These are phyloP conservation scores for Kodamaea laetipori DNA, from an alignment of 805 yeast genomes.

Conservation along the genomic window DNA sequence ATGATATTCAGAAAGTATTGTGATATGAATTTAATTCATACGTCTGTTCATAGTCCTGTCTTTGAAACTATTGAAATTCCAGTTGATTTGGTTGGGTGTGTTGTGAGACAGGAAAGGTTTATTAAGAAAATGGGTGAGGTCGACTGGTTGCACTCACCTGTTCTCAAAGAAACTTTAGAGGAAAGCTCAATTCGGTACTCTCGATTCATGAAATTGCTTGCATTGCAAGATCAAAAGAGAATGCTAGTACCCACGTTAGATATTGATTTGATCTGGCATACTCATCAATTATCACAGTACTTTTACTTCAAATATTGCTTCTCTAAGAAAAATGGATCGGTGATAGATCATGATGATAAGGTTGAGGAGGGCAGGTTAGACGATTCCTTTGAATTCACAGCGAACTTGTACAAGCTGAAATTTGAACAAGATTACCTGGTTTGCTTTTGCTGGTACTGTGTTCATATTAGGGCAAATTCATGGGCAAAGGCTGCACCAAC, in stretches of 20 bases:
- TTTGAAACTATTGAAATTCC: conserved; percentile 6
- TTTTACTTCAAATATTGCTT: conserved; percentile 19
- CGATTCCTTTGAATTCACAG: conserved; percentile 20
- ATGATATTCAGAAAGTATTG: conserved; percentile 13
- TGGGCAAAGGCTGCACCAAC: neutral
- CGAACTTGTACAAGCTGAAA: conserved; percentile 17
- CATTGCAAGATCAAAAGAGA: conserved; percentile 1
- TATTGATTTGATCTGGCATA: conserved; percentile 32
- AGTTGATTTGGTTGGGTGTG: conserved; percentile 30
- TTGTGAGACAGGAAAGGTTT: conserved; percentile 25
- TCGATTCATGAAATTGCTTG: conserved; percentile 18
- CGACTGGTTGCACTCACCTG: conserved; percentile 21
- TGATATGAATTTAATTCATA: conserved; percentile 18
- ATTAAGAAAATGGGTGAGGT: conserved; percentile 22
- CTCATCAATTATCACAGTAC: conserved; percentile 24
- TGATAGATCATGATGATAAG: conserved; percentile 30
- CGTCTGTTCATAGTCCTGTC: conserved; percentile 6
- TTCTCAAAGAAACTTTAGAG: conserved; percentile 14
- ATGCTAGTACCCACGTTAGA: conserved; percentile 29
- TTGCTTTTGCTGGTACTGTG: conserved; percentile 25
- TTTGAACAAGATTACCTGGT: conserved; percentile 23
- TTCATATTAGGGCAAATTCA: neutral
- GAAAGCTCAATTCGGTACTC: conserved; percentile 22
- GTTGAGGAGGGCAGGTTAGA: conserved; percentile 23
- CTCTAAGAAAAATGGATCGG: conserved; percentile 2